Evolutionary conservation across 2,329 filamentous ascomycete species (phyloP), one percentile per base, ranked within the genome.

Genomic region (Apiospora arundinis): DNA sequence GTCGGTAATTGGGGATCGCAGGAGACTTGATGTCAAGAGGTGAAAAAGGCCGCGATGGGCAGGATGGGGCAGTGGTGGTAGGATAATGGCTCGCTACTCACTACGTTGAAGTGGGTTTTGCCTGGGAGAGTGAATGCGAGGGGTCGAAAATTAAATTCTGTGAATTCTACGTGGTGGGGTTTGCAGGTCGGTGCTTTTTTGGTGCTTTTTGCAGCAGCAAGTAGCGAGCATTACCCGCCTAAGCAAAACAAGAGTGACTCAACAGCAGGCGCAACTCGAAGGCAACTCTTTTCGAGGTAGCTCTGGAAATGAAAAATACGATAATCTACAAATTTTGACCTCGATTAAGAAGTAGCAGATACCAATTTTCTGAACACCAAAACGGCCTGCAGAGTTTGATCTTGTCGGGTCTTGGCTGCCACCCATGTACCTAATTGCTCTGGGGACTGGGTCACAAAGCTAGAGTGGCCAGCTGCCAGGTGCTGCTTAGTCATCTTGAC

Each of bases 61-160:
- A 67, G 44, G 42, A 67, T 46, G 44, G 65, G 44, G 56, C 56
- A 63, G 56, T 63, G 28, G 56, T 63, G 56, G 56, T 63, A 63
- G 56, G 56, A 63, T 63, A 40, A 63, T 63, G 56, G 52, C 28
- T 63, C 32, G 56, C 56, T 63, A 63, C 56, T 56, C 49, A 56
- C 56, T 63, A 63, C 56, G 56, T 37, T 63, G 56, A 63, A 63
- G 56, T 63, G 56, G 56, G 56, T 63, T 63, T 63, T 63, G 56
- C 56, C 56, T 23, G 56, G 66, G 44, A 45, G 32, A 32, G 44
- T 37, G 66, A 68, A 68, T 23, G 66, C 66, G 66, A 68, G 66
- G 66, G 66, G 66, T 48, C 66, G 46, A 48, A 68, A 68, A 68
- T 68, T 68, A 48, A 68, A 68, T 68, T 68, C 66, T 68, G 66